phyloP scores from a whole-genome alignment of 805 yeast species.

The Lipomyces anomalus region DNA sequence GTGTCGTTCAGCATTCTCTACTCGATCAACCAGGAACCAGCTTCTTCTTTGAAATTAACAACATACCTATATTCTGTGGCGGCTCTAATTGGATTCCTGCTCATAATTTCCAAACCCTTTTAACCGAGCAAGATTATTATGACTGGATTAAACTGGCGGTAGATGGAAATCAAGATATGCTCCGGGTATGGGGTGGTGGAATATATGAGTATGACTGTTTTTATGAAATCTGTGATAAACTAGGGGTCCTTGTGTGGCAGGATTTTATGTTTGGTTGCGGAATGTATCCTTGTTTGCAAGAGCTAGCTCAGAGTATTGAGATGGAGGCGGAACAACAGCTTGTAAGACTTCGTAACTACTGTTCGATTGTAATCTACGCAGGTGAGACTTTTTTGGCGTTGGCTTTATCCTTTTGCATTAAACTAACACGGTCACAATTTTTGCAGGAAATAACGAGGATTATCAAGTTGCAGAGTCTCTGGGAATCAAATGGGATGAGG shows the following conservation, averaged over 20 bases:
- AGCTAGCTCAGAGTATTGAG: slow-evolving; percentile 35
- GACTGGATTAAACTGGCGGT: slow-evolving; percentile 36
- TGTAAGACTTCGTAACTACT: slow-evolving; percentile 38
- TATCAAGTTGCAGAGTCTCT: slow-evolving; percentile 42
- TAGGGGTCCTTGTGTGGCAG: slow-evolving; percentile 48
- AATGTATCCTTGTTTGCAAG: slow-evolving; percentile 43
- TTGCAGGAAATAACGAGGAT: slow-evolving; percentile 46
- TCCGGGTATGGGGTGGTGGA: slow-evolving; percentile 50
- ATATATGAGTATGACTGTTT: slow-evolving; percentile 40
- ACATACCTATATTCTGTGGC: slow-evolving; percentile 35
- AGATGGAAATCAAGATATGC: slow-evolving; percentile 42
- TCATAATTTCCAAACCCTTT: slow-evolving; percentile 37
- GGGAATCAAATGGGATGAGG: slow-evolving; percentile 15
- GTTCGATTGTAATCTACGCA: slow-evolving; percentile 38
- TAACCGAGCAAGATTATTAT: slow-evolving; percentile 36
- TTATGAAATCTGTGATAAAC: slow-evolving; percentile 41
- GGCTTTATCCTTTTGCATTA: too few species aligned
- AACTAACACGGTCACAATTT: too few species aligned
- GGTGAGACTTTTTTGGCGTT: too few species aligned
- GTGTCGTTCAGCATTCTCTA: slow-evolving; percentile 35
- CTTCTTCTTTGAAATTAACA: slow-evolving; percentile 44
- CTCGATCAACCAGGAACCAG: slow-evolving; percentile 35
- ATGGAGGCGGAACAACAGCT: slow-evolving; percentile 40
- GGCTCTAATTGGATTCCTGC: slow-evolving; percentile 51
- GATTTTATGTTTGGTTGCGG: slow-evolving; percentile 58